These are phyloP conservation scores for Castanea sativa DNA, from an alignment of 306 rosid genomes.

Conservation along the genomic window DNA sequence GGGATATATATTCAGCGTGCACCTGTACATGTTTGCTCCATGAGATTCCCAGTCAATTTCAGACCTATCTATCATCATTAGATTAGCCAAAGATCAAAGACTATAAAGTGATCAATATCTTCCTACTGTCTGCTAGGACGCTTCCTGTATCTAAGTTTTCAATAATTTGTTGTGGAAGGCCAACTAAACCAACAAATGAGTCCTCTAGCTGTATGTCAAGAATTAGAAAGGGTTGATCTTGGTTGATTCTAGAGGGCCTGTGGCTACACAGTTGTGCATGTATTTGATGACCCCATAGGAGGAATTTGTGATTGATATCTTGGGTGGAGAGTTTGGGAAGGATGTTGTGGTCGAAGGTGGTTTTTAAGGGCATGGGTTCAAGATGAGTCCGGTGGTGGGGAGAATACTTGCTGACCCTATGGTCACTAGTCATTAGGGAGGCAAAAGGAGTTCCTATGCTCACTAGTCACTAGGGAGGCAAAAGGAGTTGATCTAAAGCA, in stretches of 20 bases:
- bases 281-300: constrained; percentile 78
- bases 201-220: too few species aligned
- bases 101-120: too few species aligned
- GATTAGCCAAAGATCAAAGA: too few species aligned
- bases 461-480: constrained; percentile 35
- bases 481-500: constrained; percentile 56
- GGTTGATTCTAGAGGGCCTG: constrained; percentile 58
- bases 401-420: constrained; percentile 57
- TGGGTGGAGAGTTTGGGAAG: constrained; percentile 70
- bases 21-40: background rate
- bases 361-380: constrained; percentile 93
- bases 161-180: too few species aligned
- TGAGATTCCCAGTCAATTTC: background rate
- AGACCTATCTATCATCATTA: background rate
- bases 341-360: constrained; percentile 80
- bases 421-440: constrained; percentile 30
- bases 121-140: too few species aligned
- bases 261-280: constrained; percentile 65
- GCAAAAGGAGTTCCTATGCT: constrained; percentile 48
- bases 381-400: constrained; percentile 81
- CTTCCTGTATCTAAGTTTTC: too few species aligned
- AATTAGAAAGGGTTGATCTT: background rate
- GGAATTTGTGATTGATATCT: constrained; percentile 74
- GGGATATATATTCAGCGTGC: background rate
- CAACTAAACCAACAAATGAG: too few species aligned